Percentiles rank a stretch among this genome's conserved stretches.
Evolutionary conservation across 306 rosid species (phyloP).

Genomic region (Alnus rubra): DNA sequence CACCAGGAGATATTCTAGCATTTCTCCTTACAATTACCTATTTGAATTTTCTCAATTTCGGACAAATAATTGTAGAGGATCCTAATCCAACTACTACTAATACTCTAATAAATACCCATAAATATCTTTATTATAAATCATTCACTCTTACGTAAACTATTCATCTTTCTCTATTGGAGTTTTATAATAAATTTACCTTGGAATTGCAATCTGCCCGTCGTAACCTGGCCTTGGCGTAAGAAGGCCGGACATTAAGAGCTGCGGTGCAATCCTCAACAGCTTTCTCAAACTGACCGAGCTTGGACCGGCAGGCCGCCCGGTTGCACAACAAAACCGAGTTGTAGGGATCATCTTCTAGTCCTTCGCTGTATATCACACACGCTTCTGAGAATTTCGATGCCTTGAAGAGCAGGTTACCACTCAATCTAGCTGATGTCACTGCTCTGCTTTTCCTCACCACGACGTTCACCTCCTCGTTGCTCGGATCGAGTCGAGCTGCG

Average conservation of each 20-base stretch:
- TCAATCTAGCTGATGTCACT: slow-evolving; percentile 65
- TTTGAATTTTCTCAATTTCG: no score
- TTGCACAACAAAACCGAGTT: slow-evolving; percentile 84
- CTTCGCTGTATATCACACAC: slow-evolving; percentile 64
- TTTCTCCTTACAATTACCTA: no score
- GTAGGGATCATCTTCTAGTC: slow-evolving; percentile 69
- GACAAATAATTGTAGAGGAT: no score
- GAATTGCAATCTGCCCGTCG: slow-evolving; percentile 87
- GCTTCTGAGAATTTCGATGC: slow-evolving; percentile 78
- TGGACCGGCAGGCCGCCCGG: slow-evolving; percentile 93
- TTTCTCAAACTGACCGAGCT: slow-evolving; percentile 83
- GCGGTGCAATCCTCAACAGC: slow-evolving; percentile 89
- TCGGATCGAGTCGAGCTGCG: slow-evolving; percentile 71
- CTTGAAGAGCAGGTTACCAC: slow-evolving; percentile 89
- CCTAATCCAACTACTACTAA: no score
- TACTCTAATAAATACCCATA: no score
- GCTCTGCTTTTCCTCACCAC: slow-evolving; percentile 65
- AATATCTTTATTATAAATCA: no score
- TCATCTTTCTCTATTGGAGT: no score
- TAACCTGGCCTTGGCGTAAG: slow-evolving; percentile 88
- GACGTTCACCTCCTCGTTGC: slow-evolving; percentile 46
- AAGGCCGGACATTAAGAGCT: slow-evolving; percentile 72
- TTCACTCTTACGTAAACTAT: no score
- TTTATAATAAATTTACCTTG: slow-evolving; percentile 46
- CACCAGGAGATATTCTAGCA: no score